A percentile compares a stretch with the other conserved stretches of the same genome.
Conservation (phyloP, 2,329 filamentous ascomycete species). For the Fusarium sp. region DNA sequence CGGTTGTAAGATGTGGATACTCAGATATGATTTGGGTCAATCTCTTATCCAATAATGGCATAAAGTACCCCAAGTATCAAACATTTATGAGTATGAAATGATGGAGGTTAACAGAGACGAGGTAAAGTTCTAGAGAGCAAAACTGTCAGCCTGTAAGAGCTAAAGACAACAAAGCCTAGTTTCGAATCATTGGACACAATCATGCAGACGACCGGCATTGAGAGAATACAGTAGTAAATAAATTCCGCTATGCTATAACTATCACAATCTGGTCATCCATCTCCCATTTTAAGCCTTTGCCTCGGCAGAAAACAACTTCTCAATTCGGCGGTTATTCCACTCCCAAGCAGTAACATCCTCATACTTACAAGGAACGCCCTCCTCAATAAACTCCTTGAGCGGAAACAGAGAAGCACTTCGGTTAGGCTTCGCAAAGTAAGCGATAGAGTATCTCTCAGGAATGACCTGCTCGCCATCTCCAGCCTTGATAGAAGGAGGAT, state of each 20-base stretch:
- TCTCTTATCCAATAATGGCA: fast-evolving
- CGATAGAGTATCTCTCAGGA: slow-evolving; percentile 41
- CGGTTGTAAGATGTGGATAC: not conserved
- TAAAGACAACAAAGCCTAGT: not conserved
- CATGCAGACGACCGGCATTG: fast-evolving
- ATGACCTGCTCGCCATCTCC: slow-evolving; percentile 34
- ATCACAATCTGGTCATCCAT: not conserved
- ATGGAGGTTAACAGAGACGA: not conserved
- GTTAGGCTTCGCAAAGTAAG: slow-evolving; percentile 46
- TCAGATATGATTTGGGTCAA: fast-evolving
- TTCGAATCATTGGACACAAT: not conserved
- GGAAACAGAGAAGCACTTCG: slow-evolving; percentile 43
- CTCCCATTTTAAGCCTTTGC: not conserved
- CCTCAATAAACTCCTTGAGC: slow-evolving; percentile 43
- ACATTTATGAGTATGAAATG: fast-evolving
- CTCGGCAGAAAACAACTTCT: slow-evolving; percentile 32
- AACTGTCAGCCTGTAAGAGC: not conserved
- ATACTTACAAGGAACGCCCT: slow-evolving; percentile 38
- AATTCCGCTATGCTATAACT: slow-evolving; percentile 8
- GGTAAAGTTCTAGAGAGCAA: not conserved
- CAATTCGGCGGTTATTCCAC: slow-evolving; percentile 43
- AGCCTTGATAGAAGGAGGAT: slow-evolving; percentile 36
- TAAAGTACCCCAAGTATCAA: fast-evolving
- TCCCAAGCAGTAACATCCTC: slow-evolving; percentile 48
- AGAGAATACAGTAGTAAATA: not conserved